phyloP scores from a whole-genome alignment of 2,329 filamentous ascomycete genomes.

The Fusarium paranaense region DNA sequence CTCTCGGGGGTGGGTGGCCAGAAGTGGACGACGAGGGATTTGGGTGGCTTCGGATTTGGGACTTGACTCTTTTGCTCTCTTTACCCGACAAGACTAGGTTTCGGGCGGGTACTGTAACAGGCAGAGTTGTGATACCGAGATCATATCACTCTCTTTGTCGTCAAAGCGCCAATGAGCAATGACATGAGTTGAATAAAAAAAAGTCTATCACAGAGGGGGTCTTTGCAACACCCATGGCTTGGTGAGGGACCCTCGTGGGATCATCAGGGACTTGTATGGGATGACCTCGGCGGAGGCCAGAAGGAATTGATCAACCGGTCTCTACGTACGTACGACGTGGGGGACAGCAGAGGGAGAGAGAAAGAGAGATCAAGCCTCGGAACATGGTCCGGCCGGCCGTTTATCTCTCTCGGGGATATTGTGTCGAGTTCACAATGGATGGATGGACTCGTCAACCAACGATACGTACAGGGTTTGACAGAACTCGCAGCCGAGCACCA shows the following conservation, averaged over 20 bases:
- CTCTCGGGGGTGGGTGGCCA: conserved; percentile 14
- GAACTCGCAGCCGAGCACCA: neutral
- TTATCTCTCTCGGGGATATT: conserved; percentile 18
- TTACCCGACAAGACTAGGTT: neutral
- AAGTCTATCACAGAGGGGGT: conserved; percentile 20
- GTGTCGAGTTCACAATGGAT: neutral
- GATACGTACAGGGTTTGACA: neutral
- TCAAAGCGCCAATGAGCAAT: conserved; percentile 7
- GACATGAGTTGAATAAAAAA: neutral
- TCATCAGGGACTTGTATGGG: conserved; percentile 32
- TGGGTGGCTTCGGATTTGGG: neutral
- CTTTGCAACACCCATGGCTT: neutral
- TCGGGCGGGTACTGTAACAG: conserved; percentile 11
- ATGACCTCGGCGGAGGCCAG: conserved; percentile 27
- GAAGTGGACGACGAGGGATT: conserved; percentile 15
- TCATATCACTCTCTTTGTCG: conserved; percentile 5
- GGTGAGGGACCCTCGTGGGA: neutral
- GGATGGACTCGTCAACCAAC: neutral
- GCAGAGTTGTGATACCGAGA: conserved; percentile 25
- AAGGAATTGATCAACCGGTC: conserved; percentile 33
- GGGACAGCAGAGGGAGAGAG: neutral
- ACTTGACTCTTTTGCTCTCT: neutral
- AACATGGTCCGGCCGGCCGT: conserved; percentile 27
- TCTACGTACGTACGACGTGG: neutral
- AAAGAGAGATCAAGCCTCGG: neutral